Evolutionary conservation across 306 rosid genomes (phyloP).

Genomic region (Cyamopsis tetragonoloba): DNA sequence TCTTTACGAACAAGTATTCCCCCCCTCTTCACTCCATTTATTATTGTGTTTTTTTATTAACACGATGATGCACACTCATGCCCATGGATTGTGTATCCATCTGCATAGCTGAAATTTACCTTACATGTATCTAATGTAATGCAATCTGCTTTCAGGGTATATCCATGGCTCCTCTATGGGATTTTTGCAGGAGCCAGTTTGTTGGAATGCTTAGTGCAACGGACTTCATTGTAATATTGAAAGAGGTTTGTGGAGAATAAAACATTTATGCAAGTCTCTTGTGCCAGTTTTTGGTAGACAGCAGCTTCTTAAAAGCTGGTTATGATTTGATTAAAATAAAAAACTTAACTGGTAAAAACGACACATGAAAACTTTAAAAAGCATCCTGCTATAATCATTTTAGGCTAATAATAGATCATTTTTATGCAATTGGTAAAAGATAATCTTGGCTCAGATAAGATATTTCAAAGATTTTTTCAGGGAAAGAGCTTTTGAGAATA

Average conservation of each 20-base stretch:
- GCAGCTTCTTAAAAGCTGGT: constrained; percentile 10
- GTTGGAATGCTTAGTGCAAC: constrained; percentile 74
- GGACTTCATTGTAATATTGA: constrained; percentile 82
- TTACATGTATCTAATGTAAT: constrained; percentile 6
- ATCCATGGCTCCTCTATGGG: constrained; percentile 79
- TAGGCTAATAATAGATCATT: constrained; percentile 19
- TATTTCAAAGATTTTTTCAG: neutral
- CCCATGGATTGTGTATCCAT: constrained; percentile 8
- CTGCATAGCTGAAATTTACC: constrained; percentile 19
- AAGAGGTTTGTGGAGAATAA: constrained; percentile 57
- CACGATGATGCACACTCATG: neutral
- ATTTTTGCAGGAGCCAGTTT: constrained; percentile 48
- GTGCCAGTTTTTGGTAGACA: constrained; percentile 24
- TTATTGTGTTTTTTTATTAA: neutral
- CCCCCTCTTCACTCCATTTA: neutral
- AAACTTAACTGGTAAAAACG: neutral
- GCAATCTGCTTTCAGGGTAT: constrained; percentile 52
- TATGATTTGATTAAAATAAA: neutral
- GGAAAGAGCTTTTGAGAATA: neutral
- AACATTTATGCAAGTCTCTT: constrained; percentile 18
- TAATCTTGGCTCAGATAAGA: neutral
- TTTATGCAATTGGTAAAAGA: constrained; percentile 12
- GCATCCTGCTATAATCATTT: neutral
- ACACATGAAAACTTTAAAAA: neutral
- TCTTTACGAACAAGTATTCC: constrained; percentile 69